Evolutionary conservation across 192 early-diverging fungal genomes (phyloP), one percentile per base, ranked within the genome.

Genomic region (Coemansia sp.): DNA sequence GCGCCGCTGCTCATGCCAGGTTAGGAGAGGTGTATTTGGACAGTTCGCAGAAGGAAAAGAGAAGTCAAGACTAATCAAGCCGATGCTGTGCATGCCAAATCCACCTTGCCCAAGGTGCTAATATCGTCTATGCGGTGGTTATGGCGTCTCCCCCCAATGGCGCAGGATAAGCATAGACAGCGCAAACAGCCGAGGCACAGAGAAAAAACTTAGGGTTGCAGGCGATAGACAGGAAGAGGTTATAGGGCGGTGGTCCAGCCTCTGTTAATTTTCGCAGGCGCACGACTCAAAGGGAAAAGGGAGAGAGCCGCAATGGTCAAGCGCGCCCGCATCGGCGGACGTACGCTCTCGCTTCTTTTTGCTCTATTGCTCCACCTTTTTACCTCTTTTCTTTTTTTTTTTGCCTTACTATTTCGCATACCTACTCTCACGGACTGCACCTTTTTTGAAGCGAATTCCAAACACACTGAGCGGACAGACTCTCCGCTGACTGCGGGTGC

Each of bases 1-100:
- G 68, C 41, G 16, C 38, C 24, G 44, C 53, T 66, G 61, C 46
- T 64, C 70, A 72, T 72, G 66, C 34, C 52, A 31, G 31, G 43
- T 65, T 27, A 27, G 27, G 43, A 33, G 31, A 22, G 40, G 38
- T 62, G 62, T 55, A 5, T 15, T 29, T 9, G 27, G 49, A 9
- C 20, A 22, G 49, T 50, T 50, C 20, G n/a, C 49, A 10, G 20
- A 24, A 9, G 9, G 20, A 20, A 22, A 22, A 50, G 49, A 50
- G n/a, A 47, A 44, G 43, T 8, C 6, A 50, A 10, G 6, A 20
- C 49, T 22, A 10, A 50, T 50, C 20, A 22, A 22, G 20, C 49
- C 8, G 9, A 20, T 10, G 49, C 20, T 50, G n/a, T 18, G 49
- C 49, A 20, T 20, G 49, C 20, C 49, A 50, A 50, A 50, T 50